Conservation (phyloP, 2,329 filamentous ascomycete genomes). For the Phaeosphaeriaceae sp. region DNA sequence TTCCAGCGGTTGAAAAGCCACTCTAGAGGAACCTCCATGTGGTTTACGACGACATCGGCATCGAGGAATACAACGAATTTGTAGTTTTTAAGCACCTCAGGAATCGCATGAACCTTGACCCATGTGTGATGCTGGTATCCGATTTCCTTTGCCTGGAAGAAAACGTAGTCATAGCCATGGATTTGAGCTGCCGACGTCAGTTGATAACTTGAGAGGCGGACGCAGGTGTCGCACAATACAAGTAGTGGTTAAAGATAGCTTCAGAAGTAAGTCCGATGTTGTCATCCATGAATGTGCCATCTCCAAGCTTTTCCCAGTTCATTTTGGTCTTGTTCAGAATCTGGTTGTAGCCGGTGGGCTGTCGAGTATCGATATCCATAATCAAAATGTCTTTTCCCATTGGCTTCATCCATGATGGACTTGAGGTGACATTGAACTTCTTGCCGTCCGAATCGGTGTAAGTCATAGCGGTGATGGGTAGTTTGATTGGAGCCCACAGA, state of each 20-base stretch:
- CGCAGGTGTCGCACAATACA: not conserved
- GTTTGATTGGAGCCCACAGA: not conserved
- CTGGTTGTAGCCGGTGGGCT: not conserved
- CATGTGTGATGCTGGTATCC: slow-evolving; percentile 49
- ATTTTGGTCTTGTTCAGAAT: not conserved
- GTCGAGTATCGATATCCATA: not conserved
- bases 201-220: slow-evolving; percentile 46
- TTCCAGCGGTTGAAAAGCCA: slow-evolving; percentile 57
- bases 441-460: not conserved
- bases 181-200: slow-evolving; percentile 38
- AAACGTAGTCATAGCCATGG: slow-evolving; percentile 54
- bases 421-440: not conserved
- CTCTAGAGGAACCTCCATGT: slow-evolving; percentile 54
- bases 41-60: slow-evolving; percentile 51
- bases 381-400: not conserved
- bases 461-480: not conserved
- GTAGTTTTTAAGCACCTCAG: slow-evolving; percentile 48
- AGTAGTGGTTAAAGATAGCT: not conserved
- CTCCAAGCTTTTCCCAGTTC: not conserved
- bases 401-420: not conserved
- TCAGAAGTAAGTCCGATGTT: not conserved
- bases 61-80: slow-evolving; percentile 54
- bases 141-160: slow-evolving; percentile 45
- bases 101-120: slow-evolving; percentile 50
- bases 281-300: not conserved